Evolutionary conservation across 2,329 filamentous ascomycete genomes (phyloP), one percentile per base, ranked within the genome.

Genomic region (Tolypocladium cylindrosporum): DNA sequence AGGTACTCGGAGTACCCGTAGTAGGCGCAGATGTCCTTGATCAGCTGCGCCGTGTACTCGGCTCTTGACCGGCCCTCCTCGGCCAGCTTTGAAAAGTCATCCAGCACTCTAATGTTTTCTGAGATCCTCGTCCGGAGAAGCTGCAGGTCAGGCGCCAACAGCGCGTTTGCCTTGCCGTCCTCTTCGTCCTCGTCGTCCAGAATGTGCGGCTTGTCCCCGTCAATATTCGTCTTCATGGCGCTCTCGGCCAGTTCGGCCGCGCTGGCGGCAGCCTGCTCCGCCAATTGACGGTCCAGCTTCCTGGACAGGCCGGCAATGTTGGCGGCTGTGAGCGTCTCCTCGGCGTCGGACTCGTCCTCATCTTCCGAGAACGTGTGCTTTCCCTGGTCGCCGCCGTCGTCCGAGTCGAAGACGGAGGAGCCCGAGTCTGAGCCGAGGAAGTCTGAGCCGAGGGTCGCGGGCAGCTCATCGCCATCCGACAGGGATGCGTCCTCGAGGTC

Each of bases 1-100:
- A 99, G 82, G 75, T 88, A 97, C 42, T 88, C 85, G 4, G 90
- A 95, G 78, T 99, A 99, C 60, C 93, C 92, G 71, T 99, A 99
- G 79, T 99, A 99, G 58, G 88, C 85, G 76, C 91, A 97, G 59
- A 97, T 89, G 68, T 99, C 94, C 74, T 91, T 89, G 61, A 97
- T 75, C 57, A 99, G 79, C 72, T 95, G 89, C 27, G 85, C 79
- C 16, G 89, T 91, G 73, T 99, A 97, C 69, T 97, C 94, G 55
- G 88, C 84, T 66, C 94, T 84, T 58, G 90, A 95, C 64, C 90
- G 85, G 37, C 87, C 88, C 43, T 88, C 83, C 71, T 96, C 89
- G 31, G 86, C 84, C 14, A 97, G 78, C 54, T 90, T 91, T 60
- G 87, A 80, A 71, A 97, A 92, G 72, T 95, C 91, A 65, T 93